These are phyloP conservation scores for Neonectria neomacrospora DNA, from an alignment of 2,329 filamentous ascomycete species.

Conservation along the genomic window DNA sequence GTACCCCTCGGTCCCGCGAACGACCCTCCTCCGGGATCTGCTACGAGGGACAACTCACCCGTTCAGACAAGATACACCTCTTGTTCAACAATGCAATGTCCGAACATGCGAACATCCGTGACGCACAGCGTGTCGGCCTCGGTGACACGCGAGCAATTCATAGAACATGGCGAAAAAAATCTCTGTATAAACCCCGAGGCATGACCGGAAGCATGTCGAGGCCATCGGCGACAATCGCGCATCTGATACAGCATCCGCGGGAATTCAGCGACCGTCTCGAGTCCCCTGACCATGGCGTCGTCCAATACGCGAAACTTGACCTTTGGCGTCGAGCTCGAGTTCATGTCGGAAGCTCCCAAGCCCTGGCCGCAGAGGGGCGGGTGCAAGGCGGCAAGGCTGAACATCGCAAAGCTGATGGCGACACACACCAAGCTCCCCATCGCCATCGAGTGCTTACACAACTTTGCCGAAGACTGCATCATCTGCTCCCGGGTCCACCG, in stretches of 20 bases:
- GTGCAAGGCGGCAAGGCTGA: constrained; percentile 10
- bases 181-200: not conserved
- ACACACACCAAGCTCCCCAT: not conserved
- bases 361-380: not conserved
- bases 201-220: not conserved
- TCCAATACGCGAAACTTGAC: constrained; percentile 11
- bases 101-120: constrained; percentile 2
- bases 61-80: not conserved
- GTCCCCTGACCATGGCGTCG: not conserved
- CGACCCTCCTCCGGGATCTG: no score
- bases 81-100: constrained; percentile 2
- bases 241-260: not conserved
- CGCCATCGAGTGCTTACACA: constrained; percentile 19
- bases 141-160: constrained; percentile 5
- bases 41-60: not conserved
- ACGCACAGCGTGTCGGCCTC: not conserved
- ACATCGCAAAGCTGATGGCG: constrained; percentile 17
- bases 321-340: constrained; percentile 42
- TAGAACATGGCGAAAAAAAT: not conserved
- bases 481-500: not conserved
- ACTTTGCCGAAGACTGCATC: not conserved
- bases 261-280: not conserved
- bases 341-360: constrained; percentile 26
- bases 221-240: not conserved
- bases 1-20: no score